Evolutionary conservation across 2,329 filamentous ascomycete genomes (phyloP), one percentile per base, ranked within the genome.

Genomic region (Beauveria medogensis): DNA sequence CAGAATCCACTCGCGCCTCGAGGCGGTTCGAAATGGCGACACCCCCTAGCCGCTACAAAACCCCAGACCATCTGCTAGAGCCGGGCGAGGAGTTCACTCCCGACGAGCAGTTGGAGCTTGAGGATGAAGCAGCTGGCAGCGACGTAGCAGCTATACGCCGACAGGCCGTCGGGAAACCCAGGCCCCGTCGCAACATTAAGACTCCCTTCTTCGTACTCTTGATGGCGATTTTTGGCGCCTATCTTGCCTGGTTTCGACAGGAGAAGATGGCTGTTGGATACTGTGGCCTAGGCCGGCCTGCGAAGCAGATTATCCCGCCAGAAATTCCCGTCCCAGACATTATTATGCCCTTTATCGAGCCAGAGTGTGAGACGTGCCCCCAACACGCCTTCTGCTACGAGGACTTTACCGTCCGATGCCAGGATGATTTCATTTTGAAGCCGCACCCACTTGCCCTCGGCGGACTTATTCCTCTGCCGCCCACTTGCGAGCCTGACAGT

Each of bases 191-290:
- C 9, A 79, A 80, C 26, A 75, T 86, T 37, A 82, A 83, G 62
- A 84, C 84, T 0, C 87, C 91, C 18, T 79, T 93, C 2, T 85
- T 85, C 71, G 83, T 92, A 6, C 78, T 97, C 2, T 71, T 93
- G 3, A 71, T 89, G 22, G 86, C 88, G 0, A 75, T 94, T 10
- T 73, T 94, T 7, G 82, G 82, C 37, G 85, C 88, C 0, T 91
- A 96, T 65, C 88, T 82, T 34, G 84, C 84, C 9, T 94, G 92
- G 83, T 99, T 92, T 78, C 82, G 93, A 54, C 91, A 96, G 71
- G 94, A 99, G 74, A 97, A 97, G 80, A 79, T 96, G n/a, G 89
- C 91, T 18, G 91, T 97, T 22, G 94, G 95, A 40, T 99, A 96
- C 71, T 99, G 94, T 71, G 92, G 92, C 14, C 83, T 96, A 58